Percentiles rank a stretch among this genome's conserved stretches.
These are phyloP conservation scores for Vicia faba DNA, from an alignment of 306 rosid species.

Conservation along the genomic window DNA sequence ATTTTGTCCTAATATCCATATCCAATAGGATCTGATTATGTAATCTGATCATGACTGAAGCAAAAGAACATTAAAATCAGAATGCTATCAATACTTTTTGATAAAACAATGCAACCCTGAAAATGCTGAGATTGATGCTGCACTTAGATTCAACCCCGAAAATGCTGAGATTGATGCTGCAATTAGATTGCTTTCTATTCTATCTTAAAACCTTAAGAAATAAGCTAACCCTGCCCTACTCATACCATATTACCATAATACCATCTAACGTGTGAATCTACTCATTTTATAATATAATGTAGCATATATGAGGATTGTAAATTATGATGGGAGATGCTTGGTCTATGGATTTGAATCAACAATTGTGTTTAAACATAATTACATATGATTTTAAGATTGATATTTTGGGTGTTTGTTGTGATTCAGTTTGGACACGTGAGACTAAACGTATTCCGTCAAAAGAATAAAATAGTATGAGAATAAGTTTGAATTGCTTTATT, in stretches of 20 bases:
- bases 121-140: neutral
- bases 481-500: no score
- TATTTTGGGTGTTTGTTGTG: no score
- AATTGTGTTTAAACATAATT: neutral
- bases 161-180: neutral
- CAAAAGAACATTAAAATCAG: neutral
- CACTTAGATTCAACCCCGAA: neutral
- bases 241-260: no score
- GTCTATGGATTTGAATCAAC: neutral
- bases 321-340: neutral
- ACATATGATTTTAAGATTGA: neutral
- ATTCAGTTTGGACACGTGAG: no score
- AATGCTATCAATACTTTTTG: neutral
- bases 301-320: neutral
- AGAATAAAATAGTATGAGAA: no score
- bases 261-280: no score
- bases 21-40: neutral
- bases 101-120: neutral
- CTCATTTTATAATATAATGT: no score
- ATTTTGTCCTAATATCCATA: conserved; percentile 2
- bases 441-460: no score
- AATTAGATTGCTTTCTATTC: neutral
- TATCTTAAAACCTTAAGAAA: neutral
- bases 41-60: neutral
- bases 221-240: no score